Evolutionary conservation across 139 green algal genomes (phyloP).

Genomic region (Tetratostichococcus sp.): DNA sequence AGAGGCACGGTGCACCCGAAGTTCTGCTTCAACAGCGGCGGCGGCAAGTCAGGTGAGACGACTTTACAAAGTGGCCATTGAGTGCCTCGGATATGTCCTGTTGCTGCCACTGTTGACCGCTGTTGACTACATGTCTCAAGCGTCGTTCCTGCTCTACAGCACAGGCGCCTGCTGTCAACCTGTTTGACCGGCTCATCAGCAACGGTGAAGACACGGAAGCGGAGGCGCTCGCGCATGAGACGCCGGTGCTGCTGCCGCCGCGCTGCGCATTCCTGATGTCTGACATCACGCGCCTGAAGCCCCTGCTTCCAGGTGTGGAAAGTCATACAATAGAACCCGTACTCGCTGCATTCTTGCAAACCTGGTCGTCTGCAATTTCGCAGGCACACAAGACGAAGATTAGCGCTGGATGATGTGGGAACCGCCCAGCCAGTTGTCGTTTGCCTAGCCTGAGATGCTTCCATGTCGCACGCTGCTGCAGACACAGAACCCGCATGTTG

Average conservation of each 20-base stretch:
- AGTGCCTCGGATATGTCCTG: neutral
- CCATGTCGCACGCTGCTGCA: no score
- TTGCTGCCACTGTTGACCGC: neutral
- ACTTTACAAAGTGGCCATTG: neutral
- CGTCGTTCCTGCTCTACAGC: no score
- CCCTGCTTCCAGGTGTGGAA: constrained; percentile 33
- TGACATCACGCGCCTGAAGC: constrained; percentile 30
- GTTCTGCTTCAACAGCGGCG: neutral
- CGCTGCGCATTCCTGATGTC: constrained; percentile 43
- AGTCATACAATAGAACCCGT: no score
- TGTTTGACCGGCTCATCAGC: constrained; percentile 26
- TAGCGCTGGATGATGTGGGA: no score
- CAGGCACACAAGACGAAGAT: no score
- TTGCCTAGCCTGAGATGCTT: no score
- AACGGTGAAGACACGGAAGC: constrained; percentile 12
- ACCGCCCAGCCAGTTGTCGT: no score
- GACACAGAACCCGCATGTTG: no score
- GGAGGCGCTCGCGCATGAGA: constrained; percentile 11
- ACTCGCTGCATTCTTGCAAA: no score
- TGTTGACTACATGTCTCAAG: neutral
- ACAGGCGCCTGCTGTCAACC: neutral
- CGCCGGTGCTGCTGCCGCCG: constrained; percentile 39
- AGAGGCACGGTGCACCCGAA: neutral
- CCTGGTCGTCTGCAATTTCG: no score
- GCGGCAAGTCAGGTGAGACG: no score